phyloP scores from a whole-genome alignment of 106 monocot species.

The Cymbidium sinense region DNA sequence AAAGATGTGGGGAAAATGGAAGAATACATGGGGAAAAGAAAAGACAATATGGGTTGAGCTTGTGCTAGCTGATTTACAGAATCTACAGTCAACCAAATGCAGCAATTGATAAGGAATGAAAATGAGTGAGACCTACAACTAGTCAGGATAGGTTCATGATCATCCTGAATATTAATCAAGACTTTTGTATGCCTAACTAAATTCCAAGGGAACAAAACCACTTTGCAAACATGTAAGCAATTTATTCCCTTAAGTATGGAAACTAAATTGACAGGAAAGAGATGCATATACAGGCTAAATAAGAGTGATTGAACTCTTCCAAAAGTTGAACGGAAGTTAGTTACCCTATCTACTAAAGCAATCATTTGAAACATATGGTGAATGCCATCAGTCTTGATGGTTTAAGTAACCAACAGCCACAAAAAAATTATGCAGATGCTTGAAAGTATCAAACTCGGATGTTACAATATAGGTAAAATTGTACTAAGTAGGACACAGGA shows the following conservation, averaged over 20 bases:
- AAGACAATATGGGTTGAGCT: neutral
- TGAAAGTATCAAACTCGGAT: neutral
- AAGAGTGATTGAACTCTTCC: neutral
- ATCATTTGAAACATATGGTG: neutral
- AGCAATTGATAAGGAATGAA: neutral
- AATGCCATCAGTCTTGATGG: neutral
- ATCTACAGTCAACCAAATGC: neutral
- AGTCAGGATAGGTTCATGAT: neutral
- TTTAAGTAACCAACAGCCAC: neutral
- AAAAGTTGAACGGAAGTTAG: neutral
- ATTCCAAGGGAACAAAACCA: neutral
- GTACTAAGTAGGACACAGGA: neutral
- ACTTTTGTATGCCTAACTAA: neutral
- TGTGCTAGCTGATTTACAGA: neutral
- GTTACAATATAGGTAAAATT: neutral
- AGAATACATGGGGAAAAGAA: neutral
- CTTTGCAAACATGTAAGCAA: neutral
- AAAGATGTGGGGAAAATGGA: neutral
- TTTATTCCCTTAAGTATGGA: neutral
- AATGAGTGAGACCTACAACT: neutral
- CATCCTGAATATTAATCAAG: neutral
- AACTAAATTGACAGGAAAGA: neutral
- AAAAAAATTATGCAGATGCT: neutral
- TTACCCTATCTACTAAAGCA: neutral
- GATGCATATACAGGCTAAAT: neutral